Base-by-base conservation (phyloP, 2,329 filamentous ascomycete genomes). In the Cephalotrichum gorgonifer region DNA sequence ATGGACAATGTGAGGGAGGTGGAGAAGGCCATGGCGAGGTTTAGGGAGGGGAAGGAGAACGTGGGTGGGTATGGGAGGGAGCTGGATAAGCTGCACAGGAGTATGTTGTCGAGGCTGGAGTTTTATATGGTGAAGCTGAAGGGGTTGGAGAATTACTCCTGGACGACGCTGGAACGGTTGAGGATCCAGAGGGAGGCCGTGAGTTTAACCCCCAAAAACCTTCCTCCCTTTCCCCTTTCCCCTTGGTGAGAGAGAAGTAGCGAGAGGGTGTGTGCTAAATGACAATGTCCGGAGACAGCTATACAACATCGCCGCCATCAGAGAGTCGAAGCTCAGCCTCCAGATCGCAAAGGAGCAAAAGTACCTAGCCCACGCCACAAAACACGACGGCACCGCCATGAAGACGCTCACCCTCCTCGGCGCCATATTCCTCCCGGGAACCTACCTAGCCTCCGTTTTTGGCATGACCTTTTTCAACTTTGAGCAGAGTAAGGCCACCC, bases 391-490 rank as follows among this genome's bases (percentile, higher is more conserved):
- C 60, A 79, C 75, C 4, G 76, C 78, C 50, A 81, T 82, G 78
- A 83, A 83, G 66, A 79, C 78, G 1, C 68, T 83, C 35, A 81
- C 79, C 0, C 69, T 83, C 1, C 73, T 83, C 49, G 80, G 79
- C 26, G 78, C 78, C 38, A 66, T 83, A 38, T 83, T 83, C 56
- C 65, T 83, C 6, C 79, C 79, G 0, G 79, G 78, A 2, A 81
- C 78, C 1, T 81, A 75, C 54, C 69, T 83, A 17, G 73, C 79
- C 8, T 83, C 79, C 1, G 67, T 83, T 23, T 83, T 83, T 55
- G 76, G 73, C 66, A 83, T 82, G 78, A 78, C 77, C 0, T 83
- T 83, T 59, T 83, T 83, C 65, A 73, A 83, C 62, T 83, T 81
- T 55, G 72, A 73, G 54, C 63, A 67, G 35, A 64, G 71, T 70